Evolutionary conservation across 495 filamentous ascomycete species (phyloP).

Genomic region (Penicillium desertorum): DNA sequence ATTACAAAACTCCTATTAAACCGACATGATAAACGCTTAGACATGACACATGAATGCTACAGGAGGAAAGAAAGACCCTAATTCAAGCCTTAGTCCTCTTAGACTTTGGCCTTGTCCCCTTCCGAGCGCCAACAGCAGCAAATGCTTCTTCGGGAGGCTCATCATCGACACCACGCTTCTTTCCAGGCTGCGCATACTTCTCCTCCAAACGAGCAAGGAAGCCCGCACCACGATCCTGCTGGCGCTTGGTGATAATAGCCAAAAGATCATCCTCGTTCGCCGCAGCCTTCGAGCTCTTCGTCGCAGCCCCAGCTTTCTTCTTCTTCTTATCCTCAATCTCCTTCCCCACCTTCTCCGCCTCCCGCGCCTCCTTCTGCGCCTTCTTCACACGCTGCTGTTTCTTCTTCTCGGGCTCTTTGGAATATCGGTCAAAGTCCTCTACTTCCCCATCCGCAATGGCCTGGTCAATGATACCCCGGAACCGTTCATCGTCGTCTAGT

Average conservation of each 20-base stretch:
- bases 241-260: constrained; percentile 29
- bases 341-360: constrained; percentile 71
- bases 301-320: constrained; percentile 46
- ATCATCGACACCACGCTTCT: constrained; percentile 28
- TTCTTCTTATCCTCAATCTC: constrained; percentile 64
- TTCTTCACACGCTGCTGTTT: constrained; percentile 61
- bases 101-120: constrained; percentile 17
- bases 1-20: constrained; percentile 15
- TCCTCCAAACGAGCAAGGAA: constrained; percentile 30
- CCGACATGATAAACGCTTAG: constrained; percentile 1
- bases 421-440: constrained; percentile 63
- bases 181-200: constrained; percentile 29
- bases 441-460: constrained; percentile 72
- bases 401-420: constrained; percentile 65
- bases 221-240: constrained; percentile 28
- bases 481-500: constrained; percentile 82
- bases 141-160: constrained; percentile 38
- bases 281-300: constrained; percentile 21
- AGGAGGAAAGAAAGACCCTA: neutral
- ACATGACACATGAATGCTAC: constrained; percentile 10
- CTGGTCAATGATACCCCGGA: constrained; percentile 72
- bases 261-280: constrained; percentile 24
- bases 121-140: constrained; percentile 33
- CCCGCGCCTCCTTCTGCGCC: constrained; percentile 64
- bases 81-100: constrained; percentile 21